Conservation (phyloP, 2,329 filamentous ascomycete species). For the Trichoderma asperellum region DNA sequence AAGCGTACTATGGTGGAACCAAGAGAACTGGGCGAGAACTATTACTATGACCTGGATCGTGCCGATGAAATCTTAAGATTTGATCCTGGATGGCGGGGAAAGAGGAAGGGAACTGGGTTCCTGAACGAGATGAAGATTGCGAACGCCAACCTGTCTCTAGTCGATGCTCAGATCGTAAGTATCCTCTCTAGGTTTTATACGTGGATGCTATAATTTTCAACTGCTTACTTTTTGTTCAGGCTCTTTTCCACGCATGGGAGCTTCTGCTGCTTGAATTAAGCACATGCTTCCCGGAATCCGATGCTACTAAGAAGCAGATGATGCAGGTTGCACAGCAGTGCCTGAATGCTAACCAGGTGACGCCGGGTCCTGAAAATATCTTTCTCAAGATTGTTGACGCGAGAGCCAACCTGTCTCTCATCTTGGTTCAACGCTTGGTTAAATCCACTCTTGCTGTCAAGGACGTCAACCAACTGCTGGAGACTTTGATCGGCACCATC, state of each 20-base stretch:
- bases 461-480: constrained; percentile 57
- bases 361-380: constrained; percentile 75
- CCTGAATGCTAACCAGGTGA: constrained; percentile 74
- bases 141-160: constrained; percentile 87
- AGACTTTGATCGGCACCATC: constrained; percentile 56
- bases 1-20: constrained; percentile 72
- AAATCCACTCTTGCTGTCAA: constrained; percentile 55
- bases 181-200: background rate
- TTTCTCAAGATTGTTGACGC: constrained; percentile 77
- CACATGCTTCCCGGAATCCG: constrained; percentile 58
- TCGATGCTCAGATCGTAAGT: constrained; percentile 85
- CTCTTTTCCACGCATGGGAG: constrained; percentile 87
- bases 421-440: constrained; percentile 79
- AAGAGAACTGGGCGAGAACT: constrained; percentile 71
- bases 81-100: constrained; percentile 76
- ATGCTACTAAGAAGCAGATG: constrained; percentile 68
- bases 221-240: constrained; percentile 48
- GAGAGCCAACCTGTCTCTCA: constrained; percentile 79
- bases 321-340: constrained; percentile 76
- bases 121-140: constrained; percentile 80
- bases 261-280: constrained; percentile 83
- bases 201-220: background rate
- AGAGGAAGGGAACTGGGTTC: constrained; percentile 71
- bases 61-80: constrained; percentile 76
- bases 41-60: constrained; percentile 81